These are phyloP conservation scores for Fraxinus xanthoxyloides DNA, from an alignment of 305 asterid species.

Conservation along the genomic window DNA sequence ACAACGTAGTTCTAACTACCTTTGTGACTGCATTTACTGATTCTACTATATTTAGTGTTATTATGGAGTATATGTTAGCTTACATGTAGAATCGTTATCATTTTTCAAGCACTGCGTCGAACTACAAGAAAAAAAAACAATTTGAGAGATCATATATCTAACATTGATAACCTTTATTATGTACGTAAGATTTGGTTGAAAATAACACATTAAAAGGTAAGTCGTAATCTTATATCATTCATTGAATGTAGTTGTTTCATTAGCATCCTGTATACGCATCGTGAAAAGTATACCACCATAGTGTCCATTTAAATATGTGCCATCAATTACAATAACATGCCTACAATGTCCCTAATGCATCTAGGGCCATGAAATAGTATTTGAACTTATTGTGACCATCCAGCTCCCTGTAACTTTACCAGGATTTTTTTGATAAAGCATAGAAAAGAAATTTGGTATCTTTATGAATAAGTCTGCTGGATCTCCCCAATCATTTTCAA, in stretches of 20 bases:
- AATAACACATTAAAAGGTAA: neutral
- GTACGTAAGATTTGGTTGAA: neutral
- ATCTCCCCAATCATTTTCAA: neutral
- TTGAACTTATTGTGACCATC: neutral
- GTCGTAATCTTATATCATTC: neutral
- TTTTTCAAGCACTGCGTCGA: neutral
- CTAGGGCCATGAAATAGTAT: neutral
- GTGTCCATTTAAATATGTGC: neutral
- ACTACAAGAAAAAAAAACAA: neutral
- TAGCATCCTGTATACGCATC: neutral
- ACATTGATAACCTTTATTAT: too few species aligned
- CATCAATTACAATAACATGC: neutral
- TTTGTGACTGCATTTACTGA: too few species aligned
- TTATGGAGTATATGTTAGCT: neutral
- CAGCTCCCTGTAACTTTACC: neutral
- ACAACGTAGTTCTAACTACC: neutral
- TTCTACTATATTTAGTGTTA: neutral
- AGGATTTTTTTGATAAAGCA: neutral
- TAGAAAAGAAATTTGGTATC: too few species aligned
- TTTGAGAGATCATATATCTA: neutral
- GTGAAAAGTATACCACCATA: neutral
- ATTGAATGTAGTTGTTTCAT: neutral
- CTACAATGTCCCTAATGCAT: neutral
- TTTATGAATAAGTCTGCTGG: neutral
- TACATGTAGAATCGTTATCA: neutral